Evolutionary conservation across 805 yeast species (phyloP).

Genomic region (Saccharomyces eubayanus): DNA sequence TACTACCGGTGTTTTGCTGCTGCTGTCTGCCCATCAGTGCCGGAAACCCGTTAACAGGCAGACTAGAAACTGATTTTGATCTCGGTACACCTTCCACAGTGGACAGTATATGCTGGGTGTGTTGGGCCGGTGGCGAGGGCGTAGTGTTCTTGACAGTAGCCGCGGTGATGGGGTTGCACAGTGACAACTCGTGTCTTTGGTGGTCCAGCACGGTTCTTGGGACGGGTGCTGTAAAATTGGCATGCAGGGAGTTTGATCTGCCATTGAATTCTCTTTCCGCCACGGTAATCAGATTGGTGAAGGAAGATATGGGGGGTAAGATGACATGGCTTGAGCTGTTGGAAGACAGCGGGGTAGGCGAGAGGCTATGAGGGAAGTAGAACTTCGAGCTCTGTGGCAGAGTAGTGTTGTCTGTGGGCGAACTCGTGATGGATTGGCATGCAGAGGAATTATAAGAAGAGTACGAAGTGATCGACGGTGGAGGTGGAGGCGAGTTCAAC

Average conservation of each 20-base stretch:
- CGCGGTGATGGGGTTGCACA: constrained; percentile 2
- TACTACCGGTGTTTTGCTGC: constrained; percentile 1
- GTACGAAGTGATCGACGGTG: not conserved
- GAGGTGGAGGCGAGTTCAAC: not conserved
- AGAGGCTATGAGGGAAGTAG: not conserved
- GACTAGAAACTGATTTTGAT: constrained; percentile 12
- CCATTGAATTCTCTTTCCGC: constrained; percentile 19
- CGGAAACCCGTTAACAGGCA: constrained; percentile 18
- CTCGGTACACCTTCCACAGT: constrained; percentile 1
- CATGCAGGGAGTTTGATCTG: not conserved
- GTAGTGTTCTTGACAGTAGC: constrained; percentile 5
- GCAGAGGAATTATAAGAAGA: not conserved
- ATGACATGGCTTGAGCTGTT: constrained; percentile 5
- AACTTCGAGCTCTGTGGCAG: not conserved
- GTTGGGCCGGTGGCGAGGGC: not conserved
- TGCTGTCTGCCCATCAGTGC: constrained; percentile 7
- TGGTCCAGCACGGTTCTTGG: not conserved
- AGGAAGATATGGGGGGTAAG: constrained; percentile 27
- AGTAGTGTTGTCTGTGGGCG: not conserved
- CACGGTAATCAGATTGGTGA: constrained; percentile 23
- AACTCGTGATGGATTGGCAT: not conserved
- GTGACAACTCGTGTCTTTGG: not conserved
- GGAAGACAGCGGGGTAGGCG: not conserved
- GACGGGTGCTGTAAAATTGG: not conserved
- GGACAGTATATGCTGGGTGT: not conserved